Evolutionary conservation across 257 asterid species (phyloP), one percentile per base, ranked within the genome.

Genomic region (Solanum piurae): DNA sequence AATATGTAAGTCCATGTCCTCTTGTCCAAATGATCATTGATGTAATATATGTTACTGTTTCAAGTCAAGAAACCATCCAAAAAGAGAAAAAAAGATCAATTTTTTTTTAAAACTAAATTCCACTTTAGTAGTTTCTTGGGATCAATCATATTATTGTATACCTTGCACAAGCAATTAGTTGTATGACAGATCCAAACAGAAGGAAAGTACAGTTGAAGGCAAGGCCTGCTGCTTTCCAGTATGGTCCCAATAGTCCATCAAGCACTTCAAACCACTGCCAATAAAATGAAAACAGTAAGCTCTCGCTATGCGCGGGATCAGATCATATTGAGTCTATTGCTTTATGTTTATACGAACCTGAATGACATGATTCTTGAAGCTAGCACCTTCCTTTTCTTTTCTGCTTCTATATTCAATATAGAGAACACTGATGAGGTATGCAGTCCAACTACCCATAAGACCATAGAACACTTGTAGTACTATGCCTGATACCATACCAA

Each of bases 1-100:
- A 96, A 96, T 94, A 96, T 96, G 88, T 96, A 96, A 5, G 99
- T 96, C 99, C 99, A 96, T 42, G 99, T 96, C 96, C 99, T 93
- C 97, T 96, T 96, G 89, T 96, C 99, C 96, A 96, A 87, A 40
- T 90, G 96, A 79, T 96, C 99, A 87, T 96, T 96, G 60, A 96
- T 93, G 92, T 96, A 96, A 89, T 96, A 96, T 76, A 96, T 96
- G 36, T 96, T 96, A 89, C 99, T 96, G 98, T 85, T 21, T 8
- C 37, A 42, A 58, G 2, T 2, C 52, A 74, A 74, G 44, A 72
- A 72, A 72, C 27, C 80, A 75, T 75, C 62, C 84, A 77, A 87
- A 87, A 64, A 40, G 34, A 73, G 34, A 73, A 21, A 37, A 74
- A 10, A 18, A 13, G 62, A 77, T 76, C 13, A 76, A n/a, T 25